Base-by-base conservation (phyloP, 345 rosid genomes). In the Zanthoxylum bungeanum region DNA sequence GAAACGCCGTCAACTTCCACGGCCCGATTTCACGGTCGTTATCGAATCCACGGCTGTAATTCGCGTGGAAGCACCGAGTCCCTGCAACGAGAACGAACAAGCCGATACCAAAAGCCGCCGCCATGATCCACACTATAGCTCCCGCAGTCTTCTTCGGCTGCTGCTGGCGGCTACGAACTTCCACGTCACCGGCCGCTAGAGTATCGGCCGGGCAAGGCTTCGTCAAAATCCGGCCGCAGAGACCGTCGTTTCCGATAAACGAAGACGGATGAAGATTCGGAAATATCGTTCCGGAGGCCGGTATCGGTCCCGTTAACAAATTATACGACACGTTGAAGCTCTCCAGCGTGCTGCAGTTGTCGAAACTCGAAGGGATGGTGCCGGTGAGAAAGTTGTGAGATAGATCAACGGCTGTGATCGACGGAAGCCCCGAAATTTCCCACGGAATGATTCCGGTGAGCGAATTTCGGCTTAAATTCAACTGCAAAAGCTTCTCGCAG, bases 1-100 rank as follows among this genome's bases (percentile, higher is more conserved):
- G 99, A 73, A 93, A 96, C 3, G 99, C 98, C 2, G 97, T 96
- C 24, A 96, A 66, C 65, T 89, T 93, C 98, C 98, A 96, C 69
- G 92, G 97, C 17, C 96, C 99, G 60, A 72, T 74, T 67, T 85
- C 97, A 5, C 81, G 81, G 0, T 82, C 83, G 4, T 75, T 80
- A 19, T 36, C 68, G 1, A 81, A 78, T 39, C 79, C 62, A 31
- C 85, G 81, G 73, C 78, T 65, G 69, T 88, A 85, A 46, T 64
- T 87, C 1, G 84, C 85, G 57, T 82, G 88, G 88, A 89, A 89
- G 66, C 96, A 93, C 33, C 94, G 70, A 6, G 89, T 84, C 4
- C 89, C 93, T 0, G 97, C 98, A 2, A 93, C 88, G 2, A 93
- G 84, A 25, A 88, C 85, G 62, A 96, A 87, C 33, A 96, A 73